Base-by-base conservation (phyloP, 345 rosid species). In the Dipteronia dyeriana region DNA sequence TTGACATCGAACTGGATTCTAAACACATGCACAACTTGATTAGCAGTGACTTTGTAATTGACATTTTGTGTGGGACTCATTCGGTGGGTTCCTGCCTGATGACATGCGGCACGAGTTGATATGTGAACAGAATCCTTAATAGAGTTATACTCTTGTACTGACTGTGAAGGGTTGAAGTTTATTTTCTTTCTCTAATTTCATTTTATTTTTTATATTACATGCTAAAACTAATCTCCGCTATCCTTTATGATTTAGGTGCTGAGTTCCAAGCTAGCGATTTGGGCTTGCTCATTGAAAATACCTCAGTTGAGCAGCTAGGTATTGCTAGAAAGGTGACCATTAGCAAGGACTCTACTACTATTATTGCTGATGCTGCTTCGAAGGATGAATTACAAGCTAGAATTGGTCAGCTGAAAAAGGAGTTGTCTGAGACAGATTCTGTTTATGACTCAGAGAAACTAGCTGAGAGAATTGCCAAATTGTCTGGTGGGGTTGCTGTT, bases 401-500 rank as follows among this genome's bases (percentile, higher is more conserved):
- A 79, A 84, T 94, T 74, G 81, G 97, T 4, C 98, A 90, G 84
- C 75, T 97, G 70, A 94, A 96, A 81, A 96, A 82, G 79, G 99
- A 97, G 84, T 80, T 97, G 75, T 79, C 83, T 0, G 97, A 97
- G 87, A 94, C 99, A 1, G 99, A 97, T 79, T 94, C 99, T 66
- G 84, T 92, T 1, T 97, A 92, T 16, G 98, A 97, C 88, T 71
- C 94, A 0, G 90, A 92, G 83, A 97, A 94, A 85, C 86, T 94
- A 7, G 97, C 99, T 3, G 97, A 97, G 88, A 92, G 99, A 80
- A 92, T 94, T 54, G 97, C 99, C 68, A 97, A 97, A 71, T 73
- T 97, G 64, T 92, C 98, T 23, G 97, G 99, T 70, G 98, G 99
- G 70, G 98, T 97, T 79, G 98, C 97, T 61, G 98, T 97, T 51